Percentiles rank a stretch among this genome's conserved stretches.
phyloP scores from a whole-genome alignment of 371 early-diverging fungal species.

The Amoeboaphelidium protococcarum region DNA sequence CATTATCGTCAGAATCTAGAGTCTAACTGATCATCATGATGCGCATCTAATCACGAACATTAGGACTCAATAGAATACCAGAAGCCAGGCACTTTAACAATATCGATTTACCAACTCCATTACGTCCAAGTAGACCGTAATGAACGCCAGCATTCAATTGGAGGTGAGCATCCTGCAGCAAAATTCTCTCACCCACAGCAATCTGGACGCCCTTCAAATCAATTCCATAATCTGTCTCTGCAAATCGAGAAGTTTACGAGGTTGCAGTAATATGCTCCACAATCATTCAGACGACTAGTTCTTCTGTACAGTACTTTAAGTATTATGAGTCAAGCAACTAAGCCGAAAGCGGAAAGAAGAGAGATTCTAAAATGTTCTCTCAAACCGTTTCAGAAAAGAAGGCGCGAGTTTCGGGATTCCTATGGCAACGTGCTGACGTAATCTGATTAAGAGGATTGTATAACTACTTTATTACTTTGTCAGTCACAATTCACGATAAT shows the following conservation, averaged over 20 bases:
- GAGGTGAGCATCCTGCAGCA: neutral
- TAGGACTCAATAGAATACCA: neutral
- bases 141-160: neutral
- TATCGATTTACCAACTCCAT: conserved; percentile 20
- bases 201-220: neutral
- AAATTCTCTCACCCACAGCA: neutral
- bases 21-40: conserved; percentile 1
- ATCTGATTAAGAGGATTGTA: too few species aligned
- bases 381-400: too few species aligned
- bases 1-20: neutral
- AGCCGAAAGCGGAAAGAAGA: too few species aligned
- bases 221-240: neutral
- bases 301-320: too few species aligned
- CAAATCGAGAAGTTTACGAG: neutral
- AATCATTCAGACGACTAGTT: neutral
- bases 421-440: too few species aligned
- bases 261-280: neutral
- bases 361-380: too few species aligned
- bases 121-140: conserved; percentile 11
- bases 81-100: conserved; percentile 3
- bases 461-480: too few species aligned
- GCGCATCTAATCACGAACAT: conserved; percentile 8
- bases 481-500: too few species aligned
- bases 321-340: too few species aligned
- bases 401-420: too few species aligned